Base-by-base conservation (phyloP, 208 protist genomes). In the Herpetomonas samuelpessoai region DNA sequence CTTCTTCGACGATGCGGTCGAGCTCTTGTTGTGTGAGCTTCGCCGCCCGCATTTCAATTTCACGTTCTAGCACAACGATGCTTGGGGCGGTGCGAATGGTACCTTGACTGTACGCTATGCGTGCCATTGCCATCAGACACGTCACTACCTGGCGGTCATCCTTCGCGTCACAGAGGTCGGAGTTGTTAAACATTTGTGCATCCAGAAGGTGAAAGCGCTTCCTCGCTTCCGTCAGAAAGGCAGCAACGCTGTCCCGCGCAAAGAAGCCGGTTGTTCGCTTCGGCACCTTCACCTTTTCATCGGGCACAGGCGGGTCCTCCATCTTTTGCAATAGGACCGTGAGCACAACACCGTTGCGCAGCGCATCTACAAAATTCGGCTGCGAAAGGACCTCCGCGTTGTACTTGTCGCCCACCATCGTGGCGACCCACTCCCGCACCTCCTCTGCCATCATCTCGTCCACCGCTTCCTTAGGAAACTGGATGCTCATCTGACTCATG, bases 111-210 rank as follows among this genome's bases (percentile, higher is more conserved):
- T 86, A 87, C 0, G 80, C 86, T 25, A 78, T 72, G n/a, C 76
- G 73, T 0, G 86, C 79, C 44, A 90, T 84, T 12, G 77, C 46
- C 57, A 93, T 73, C 19, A 93, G 60, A 58, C 80, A 93, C 16
- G 87, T 93, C 22, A 93, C 74, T 0, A 93, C 83, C 51, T 78
- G 75, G 7, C 87, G 69, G 35, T 88, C 83, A 48, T 85, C 71
- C 47, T 93, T 90, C 12, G 56, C 73, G 59, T 93, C 86, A 38
- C 79, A 83, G 1, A 93, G 60, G 57, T 93, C 86, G 0, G 82
- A 81, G 61, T 80, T 81, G 24, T 78, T 90, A 65, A 93, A 93
- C 2, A 90, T 57, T 30, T 88, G 75, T 27, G 76, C 74, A 29
- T 88, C 80, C 2, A 75, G 35, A 10, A 93, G 67, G 24, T 69